Evolutionary conservation across 352 stramenopile genomes (phyloP).

Genomic region (Pythium chondricola): DNA sequence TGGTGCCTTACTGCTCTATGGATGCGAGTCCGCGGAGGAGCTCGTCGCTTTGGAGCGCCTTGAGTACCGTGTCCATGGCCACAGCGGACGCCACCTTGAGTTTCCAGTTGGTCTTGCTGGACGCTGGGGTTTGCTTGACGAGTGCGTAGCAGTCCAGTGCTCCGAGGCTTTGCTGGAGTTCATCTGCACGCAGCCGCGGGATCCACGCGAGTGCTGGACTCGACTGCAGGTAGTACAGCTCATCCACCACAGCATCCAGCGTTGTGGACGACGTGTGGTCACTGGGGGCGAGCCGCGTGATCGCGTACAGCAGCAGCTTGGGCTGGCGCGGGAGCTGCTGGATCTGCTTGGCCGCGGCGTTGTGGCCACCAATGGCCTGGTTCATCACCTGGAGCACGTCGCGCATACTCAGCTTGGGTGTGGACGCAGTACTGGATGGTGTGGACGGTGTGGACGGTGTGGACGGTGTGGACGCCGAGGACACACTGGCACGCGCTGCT

Average conservation of each 20-base stretch:
- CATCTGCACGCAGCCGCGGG: constrained; percentile 44
- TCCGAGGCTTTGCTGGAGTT: constrained; percentile 53
- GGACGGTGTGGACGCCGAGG: background rate
- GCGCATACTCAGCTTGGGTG: constrained; percentile 22
- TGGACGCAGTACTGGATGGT: too few species aligned
- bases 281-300: constrained; percentile 45
- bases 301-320: constrained; percentile 60
- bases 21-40: constrained; percentile 34
- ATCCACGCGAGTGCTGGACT: constrained; percentile 44
- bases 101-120: constrained; percentile 27
- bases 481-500: constrained; percentile 26
- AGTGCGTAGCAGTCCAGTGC: constrained; percentile 71
- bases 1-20: too few species aligned
- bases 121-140: constrained; percentile 28
- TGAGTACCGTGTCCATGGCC: constrained; percentile 31
- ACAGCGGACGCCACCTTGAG: constrained; percentile 42
- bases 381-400: constrained; percentile 32
- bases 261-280: constrained; percentile 24
- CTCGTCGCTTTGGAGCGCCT: constrained; percentile 40
- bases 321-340: constrained; percentile 53
- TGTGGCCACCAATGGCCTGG: constrained; percentile 31
- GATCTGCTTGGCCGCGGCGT: constrained; percentile 37
- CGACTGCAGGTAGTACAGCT: constrained; percentile 35
- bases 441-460: background rate
- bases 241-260: constrained; percentile 38